A percentile compares a stretch with the other conserved stretches of the same genome.
These are phyloP conservation scores for Pyrenopolyporus hunteri DNA, from an alignment of 495 filamentous ascomycete genomes.

Conservation along the genomic window DNA sequence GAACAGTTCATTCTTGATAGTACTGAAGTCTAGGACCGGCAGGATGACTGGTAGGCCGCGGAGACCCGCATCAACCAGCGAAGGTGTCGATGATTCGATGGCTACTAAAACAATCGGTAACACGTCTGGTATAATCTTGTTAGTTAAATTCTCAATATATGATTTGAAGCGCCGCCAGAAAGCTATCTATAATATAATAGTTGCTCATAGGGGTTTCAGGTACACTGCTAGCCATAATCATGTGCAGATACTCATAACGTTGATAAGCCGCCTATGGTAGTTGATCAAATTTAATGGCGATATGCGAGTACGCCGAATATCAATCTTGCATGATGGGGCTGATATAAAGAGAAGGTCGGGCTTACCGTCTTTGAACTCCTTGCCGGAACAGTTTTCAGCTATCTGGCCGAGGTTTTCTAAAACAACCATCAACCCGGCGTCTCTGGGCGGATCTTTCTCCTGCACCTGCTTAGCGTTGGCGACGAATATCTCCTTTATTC, in stretches of 20 bases:
- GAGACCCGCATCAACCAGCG: slow-evolving; percentile 82
- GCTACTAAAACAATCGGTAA: slow-evolving; percentile 81
- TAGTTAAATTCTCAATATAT: slow-evolving; percentile 16
- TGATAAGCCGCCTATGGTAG: background rate
- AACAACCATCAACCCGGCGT: slow-evolving; percentile 88
- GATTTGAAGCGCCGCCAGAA: background rate
- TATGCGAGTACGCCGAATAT: background rate
- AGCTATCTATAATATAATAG: background rate
- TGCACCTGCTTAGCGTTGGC: slow-evolving; percentile 55
- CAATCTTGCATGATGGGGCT: no score
- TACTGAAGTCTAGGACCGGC: slow-evolving; percentile 88
- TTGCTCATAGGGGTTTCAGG: background rate
- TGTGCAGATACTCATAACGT: background rate
- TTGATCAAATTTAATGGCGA: no score
- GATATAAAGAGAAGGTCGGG: background rate
- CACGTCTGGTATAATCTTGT: slow-evolving; percentile 64
- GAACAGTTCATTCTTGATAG: slow-evolving; percentile 94
- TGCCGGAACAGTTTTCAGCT: slow-evolving; percentile 79
- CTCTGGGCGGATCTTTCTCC: slow-evolving; percentile 81
- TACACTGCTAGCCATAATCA: background rate
- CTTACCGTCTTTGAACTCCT: slow-evolving; percentile 92
- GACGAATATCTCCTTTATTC: slow-evolving; percentile 81
- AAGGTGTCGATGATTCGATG: slow-evolving; percentile 86
- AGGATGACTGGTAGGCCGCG: slow-evolving; percentile 74
- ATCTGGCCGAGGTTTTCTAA: slow-evolving; percentile 80